Evolutionary conservation across 805 yeast genomes (phyloP).

Genomic region (Candida ortonii): DNA sequence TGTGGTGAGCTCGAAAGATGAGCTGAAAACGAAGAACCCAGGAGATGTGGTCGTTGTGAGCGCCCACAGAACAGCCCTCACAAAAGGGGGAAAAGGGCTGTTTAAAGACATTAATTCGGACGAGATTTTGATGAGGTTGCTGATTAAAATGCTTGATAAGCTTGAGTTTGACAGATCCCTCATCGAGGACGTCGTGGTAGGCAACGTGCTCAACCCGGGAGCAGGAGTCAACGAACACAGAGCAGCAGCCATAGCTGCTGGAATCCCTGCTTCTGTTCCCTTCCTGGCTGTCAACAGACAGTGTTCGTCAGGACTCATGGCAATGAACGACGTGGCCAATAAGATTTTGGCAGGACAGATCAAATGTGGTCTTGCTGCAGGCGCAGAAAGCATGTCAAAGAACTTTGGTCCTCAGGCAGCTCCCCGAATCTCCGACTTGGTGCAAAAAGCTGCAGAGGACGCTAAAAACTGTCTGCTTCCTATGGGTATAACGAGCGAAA

Average conservation of each 20-base stretch:
- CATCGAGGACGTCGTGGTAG: slow-evolving; percentile 84
- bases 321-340: slow-evolving; percentile 85
- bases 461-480: slow-evolving; percentile 84
- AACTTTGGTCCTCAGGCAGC: slow-evolving; percentile 81
- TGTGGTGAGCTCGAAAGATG: slow-evolving; percentile 15
- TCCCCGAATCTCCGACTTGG: slow-evolving; percentile 52
- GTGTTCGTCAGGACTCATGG: slow-evolving; percentile 92
- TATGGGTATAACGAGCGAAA: slow-evolving; percentile 96
- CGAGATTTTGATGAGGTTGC: slow-evolving; percentile 65
- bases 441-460: slow-evolving; percentile 40
- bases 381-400: slow-evolving; percentile 92
- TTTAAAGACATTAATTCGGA: slow-evolving; percentile 83
- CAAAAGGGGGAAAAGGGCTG: slow-evolving; percentile 83
- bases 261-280: slow-evolving; percentile 77
- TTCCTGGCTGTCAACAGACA: slow-evolving; percentile 87
- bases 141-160: slow-evolving; percentile 56
- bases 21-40: slow-evolving; percentile 49
- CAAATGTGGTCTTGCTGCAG: slow-evolving; percentile 85
- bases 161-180: slow-evolving; percentile 47
- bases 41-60: slow-evolving; percentile 89
- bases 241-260: slow-evolving; percentile 89
- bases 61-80: slow-evolving; percentile 87
- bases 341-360: slow-evolving; percentile 86
- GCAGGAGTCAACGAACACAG: slow-evolving; percentile 96
- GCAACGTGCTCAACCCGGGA: slow-evolving; percentile 88